Base-by-base conservation (phyloP, 2,329 filamentous ascomycete species). In the Colletotrichum trifolii region DNA sequence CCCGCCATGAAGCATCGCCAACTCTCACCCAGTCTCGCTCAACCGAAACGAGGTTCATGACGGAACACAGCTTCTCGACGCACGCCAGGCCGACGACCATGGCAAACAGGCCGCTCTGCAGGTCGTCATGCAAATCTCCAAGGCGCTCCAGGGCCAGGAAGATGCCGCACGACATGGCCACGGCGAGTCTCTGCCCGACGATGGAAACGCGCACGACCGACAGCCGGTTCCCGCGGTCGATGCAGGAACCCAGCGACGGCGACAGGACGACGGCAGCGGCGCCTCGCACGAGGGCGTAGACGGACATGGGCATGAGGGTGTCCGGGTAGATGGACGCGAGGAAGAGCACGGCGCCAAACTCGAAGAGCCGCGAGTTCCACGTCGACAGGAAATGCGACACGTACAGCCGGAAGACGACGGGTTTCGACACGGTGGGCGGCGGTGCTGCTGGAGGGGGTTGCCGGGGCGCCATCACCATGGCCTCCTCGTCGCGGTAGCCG, bases 251-350 rank as follows among this genome's bases (percentile, higher is more conserved):
- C 6, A 93, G 74, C 49, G 79, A 78, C 11, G 86, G 84, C 0
- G 89, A 85, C 7, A 91, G 77, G 0, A 87, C 35, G 4, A 90
- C 83, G 0, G 88, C 88, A 0, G 87, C 80, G 0, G 81, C 76
- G 6, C 85, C 82, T 25, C 91, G 85, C 6, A 83, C 78, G 7
- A 93, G 76, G 0, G 90, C 90, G 71, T 93, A 93, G n/a, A 89
- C 77, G 0, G 90, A 92, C 60, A 89, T 82, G 40, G 87, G 89
- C 25, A 91, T 80, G 25, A 93, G 77, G 0, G 89, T 91, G 1
- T 80, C 76, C 0, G 84, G 84, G 69, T 81, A 89, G 49, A 86
- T 81, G 1, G 80, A 74, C 0, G 86, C 85, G 9, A 89, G 78
- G 73, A 84, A 89, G 6, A 89, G 77, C 6, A 89, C 84, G 6